Percentiles rank a stretch among this genome's conserved stretches.
Conservation (phyloP, 345 rosid species). For the Salix exigua region DNA sequence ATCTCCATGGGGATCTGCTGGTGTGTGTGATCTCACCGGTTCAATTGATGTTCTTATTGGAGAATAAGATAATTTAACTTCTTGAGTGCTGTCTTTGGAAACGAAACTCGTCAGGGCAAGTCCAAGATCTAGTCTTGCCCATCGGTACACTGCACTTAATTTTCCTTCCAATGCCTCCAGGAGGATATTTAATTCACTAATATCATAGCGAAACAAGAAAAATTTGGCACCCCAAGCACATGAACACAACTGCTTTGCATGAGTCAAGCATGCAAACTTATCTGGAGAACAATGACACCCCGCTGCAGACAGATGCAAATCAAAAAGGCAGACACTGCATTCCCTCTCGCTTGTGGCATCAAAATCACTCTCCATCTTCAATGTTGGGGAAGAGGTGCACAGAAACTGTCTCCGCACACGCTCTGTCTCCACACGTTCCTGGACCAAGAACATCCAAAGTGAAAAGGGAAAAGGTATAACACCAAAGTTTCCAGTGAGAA, state of each 20-base stretch:
- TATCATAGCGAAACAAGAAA: conserved; percentile 84
- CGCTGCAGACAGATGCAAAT: conserved; percentile 95
- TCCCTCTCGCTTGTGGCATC: conserved; percentile 90
- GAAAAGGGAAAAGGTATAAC: conserved; percentile 8
- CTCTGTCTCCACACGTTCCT: conserved; percentile 84
- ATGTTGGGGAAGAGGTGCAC: conserved; percentile 52
- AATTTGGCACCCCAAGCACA: conserved; percentile 65
- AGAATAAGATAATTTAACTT: conserved; percentile 36
- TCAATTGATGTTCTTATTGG: conserved; percentile 31
- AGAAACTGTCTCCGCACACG: conserved; percentile 57
- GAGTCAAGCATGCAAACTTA: conserved; percentile 83
- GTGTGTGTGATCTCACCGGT: conserved; percentile 37
- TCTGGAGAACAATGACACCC: conserved; percentile 93
- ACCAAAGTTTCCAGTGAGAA: background rate
- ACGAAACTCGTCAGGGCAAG: conserved; percentile 61
- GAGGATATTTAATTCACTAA: conserved; percentile 76
- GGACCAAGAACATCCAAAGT: conserved; percentile 18
- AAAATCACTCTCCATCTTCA: conserved; percentile 86
- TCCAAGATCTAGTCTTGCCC: conserved; percentile 98
- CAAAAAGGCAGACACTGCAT: conserved; percentile 82
- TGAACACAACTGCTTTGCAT: conserved; percentile 76
- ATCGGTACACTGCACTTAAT: conserved; percentile 85
- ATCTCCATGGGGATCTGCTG: conserved; percentile 32
- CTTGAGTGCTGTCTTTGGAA: conserved; percentile 39
- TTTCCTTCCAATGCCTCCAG: conserved; percentile 97